phyloP scores from a whole-genome alignment of 768 basidiomycete species.

The Guyanaporus albipodus region DNA sequence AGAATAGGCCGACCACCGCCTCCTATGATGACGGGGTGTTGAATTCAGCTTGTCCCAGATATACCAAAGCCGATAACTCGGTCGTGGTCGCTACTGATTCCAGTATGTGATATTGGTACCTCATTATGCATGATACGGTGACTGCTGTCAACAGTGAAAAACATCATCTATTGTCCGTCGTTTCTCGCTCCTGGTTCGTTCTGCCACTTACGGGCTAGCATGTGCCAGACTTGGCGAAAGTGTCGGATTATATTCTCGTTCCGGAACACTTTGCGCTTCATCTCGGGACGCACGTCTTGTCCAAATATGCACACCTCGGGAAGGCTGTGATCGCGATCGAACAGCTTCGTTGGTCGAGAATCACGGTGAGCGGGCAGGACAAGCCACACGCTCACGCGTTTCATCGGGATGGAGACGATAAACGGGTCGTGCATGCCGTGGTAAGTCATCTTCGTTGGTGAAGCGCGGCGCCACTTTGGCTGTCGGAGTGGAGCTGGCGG shows the following conservation, averaged over 20 bases:
- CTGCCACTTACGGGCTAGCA: neutral
- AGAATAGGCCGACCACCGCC: no score
- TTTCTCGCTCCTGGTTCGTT: neutral
- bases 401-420: slow-evolving; percentile 87
- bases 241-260: slow-evolving; percentile 79
- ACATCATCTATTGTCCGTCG: slow-evolving; percentile 56
- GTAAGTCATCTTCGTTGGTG: slow-evolving; percentile 32
- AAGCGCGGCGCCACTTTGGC: slow-evolving; percentile 8
- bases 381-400: slow-evolving; percentile 76
- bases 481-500: slow-evolving; percentile 20
- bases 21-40: neutral
- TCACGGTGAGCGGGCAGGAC: slow-evolving; percentile 45
- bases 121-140: neutral
- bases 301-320: slow-evolving; percentile 71
- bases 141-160: slow-evolving; percentile 47
- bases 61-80: slow-evolving; percentile 84
- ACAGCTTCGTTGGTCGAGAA: slow-evolving; percentile 81
- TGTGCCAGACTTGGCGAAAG: slow-evolving; percentile 72
- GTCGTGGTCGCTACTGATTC: slow-evolving; percentile 91
- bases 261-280: slow-evolving; percentile 88
- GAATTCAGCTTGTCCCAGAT: slow-evolving; percentile 41
- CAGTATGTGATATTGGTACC: slow-evolving; percentile 54
- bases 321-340: slow-evolving; percentile 70
- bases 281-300: slow-evolving; percentile 76
- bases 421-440: slow-evolving; percentile 59